These are phyloP conservation scores for Hypoxylon cercidicola DNA, from an alignment of 495 filamentous ascomycete genomes.

Conservation along the genomic window DNA sequence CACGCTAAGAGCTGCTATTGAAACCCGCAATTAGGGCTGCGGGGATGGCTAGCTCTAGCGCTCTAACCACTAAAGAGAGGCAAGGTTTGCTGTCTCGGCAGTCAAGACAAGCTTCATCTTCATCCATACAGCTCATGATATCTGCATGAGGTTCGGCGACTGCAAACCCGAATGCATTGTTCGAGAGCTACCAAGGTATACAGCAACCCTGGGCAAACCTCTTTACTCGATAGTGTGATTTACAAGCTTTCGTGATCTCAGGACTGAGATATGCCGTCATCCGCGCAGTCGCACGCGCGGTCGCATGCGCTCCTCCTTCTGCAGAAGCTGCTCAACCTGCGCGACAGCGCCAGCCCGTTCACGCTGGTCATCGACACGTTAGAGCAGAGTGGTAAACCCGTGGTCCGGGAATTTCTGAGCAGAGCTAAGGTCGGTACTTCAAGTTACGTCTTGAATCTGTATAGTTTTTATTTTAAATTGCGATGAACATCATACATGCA, in stretches of 20 bases:
- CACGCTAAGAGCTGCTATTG: conserved; percentile 22
- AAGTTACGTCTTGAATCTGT: conserved; percentile 2
- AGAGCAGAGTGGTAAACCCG: conserved; percentile 79
- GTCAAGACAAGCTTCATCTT: conserved; percentile 4
- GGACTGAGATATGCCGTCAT: conserved; percentile 55
- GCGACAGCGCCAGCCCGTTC: conserved; percentile 85
- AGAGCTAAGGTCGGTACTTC: conserved; percentile 75
- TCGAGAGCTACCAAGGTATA: too few relatives aligned
- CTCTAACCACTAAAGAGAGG: not conserved
- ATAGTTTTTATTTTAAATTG: not conserved
- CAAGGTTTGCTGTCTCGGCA: conserved; percentile 8
- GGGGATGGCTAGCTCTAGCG: conserved; percentile 23
- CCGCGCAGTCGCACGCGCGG: conserved; percentile 71
- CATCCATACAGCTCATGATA: conserved; percentile 8
- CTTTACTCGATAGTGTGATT: too few relatives aligned
- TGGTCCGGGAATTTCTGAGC: conserved; percentile 77
- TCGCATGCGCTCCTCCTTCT: conserved; percentile 89
- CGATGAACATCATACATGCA: not conserved
- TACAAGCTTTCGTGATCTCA: too few relatives aligned
- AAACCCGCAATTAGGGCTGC: conserved; percentile 36
- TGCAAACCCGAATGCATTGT: too few relatives aligned
- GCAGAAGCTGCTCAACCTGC: conserved; percentile 79
- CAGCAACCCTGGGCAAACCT: too few relatives aligned
- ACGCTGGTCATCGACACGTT: conserved; percentile 86
- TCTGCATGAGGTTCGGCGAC: too few relatives aligned